Evolutionary conservation across 176 grass and related monocot genomes (phyloP).

Genomic region (Avena sativa): DNA sequence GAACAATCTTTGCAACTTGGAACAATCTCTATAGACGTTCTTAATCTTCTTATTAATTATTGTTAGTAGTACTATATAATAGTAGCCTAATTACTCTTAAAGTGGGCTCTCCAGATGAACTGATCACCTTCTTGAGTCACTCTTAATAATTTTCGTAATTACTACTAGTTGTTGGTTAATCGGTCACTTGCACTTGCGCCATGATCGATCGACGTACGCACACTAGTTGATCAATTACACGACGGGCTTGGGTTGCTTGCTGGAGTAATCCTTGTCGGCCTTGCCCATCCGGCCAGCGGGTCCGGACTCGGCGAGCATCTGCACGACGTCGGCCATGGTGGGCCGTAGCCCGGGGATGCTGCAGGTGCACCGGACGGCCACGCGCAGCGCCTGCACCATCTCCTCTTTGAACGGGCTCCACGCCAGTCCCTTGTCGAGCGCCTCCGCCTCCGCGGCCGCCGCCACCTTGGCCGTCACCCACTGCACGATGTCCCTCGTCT

Average conservation of each 20-base stretch:
- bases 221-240: neutral
- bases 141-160: neutral
- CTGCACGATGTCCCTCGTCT: constrained; percentile 82
- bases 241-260: constrained; percentile 20
- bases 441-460: constrained; percentile 48
- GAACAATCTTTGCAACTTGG: constrained; percentile 53
- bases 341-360: constrained; percentile 68
- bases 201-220: neutral
- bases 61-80: neutral
- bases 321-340: constrained; percentile 94
- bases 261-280: constrained; percentile 15
- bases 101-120: neutral
- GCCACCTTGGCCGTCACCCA: constrained; percentile 81
- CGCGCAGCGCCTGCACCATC: constrained; percentile 74
- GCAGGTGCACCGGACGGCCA: constrained; percentile 84
- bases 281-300: constrained; percentile 47
- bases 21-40: neutral
- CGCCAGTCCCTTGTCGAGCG: constrained; percentile 65
- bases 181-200: neutral
- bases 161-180: neutral
- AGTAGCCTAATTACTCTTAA: constrained; percentile 17
- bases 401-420: constrained; percentile 88
- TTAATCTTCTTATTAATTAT: constrained; percentile 5
- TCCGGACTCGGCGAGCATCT: constrained; percentile 71
- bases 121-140: neutral